These are phyloP conservation scores for Chlorencoelia australis DNA, from an alignment of 2,329 filamentous ascomycete species.

Conservation along the genomic window DNA sequence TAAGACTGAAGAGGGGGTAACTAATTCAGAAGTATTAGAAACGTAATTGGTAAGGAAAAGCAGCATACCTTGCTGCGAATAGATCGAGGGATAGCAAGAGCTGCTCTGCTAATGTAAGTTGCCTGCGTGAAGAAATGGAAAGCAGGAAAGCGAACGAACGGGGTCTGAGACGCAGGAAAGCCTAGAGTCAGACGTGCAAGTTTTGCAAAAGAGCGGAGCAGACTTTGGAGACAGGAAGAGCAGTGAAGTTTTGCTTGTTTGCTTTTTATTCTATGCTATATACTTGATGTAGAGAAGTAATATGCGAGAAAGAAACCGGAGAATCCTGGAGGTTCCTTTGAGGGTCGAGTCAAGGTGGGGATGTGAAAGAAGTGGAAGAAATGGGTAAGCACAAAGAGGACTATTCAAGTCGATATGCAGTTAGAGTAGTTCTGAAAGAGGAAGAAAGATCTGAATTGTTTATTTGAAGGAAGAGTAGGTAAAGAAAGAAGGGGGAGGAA, in stretches of 20 bases:
- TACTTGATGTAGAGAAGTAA: conserved; percentile 29
- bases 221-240: conserved; percentile 24
- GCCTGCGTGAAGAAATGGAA: not conserved
- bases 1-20: too few species aligned
- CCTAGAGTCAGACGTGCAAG: conserved; percentile 24
- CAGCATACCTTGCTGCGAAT: conserved; percentile 26
- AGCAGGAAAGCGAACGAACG: conserved; percentile 5
- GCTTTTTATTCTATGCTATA: conserved; percentile 43
- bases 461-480: conserved; percentile 1
- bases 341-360: conserved; percentile 8
- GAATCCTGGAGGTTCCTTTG: conserved; percentile 13
- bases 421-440: conserved; percentile 1
- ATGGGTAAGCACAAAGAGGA: conserved; percentile 3
- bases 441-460: conserved; percentile 2
- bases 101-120: conserved; percentile 19
- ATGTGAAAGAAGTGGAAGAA: conserved; percentile 6
- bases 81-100: conserved; percentile 14
- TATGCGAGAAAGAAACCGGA: conserved; percentile 17
- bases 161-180: conserved; percentile 17
- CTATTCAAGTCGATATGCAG: conserved; percentile 8
- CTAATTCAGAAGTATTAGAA: not conserved
- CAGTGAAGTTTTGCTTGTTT: conserved; percentile 27
- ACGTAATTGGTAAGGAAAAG: conserved; percentile 5
- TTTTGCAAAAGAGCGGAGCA: conserved; percentile 24
- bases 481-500: conserved; percentile 4